Conservation (phyloP, 2,329 filamentous ascomycete species). For the Sporothrix pallida region DNA sequence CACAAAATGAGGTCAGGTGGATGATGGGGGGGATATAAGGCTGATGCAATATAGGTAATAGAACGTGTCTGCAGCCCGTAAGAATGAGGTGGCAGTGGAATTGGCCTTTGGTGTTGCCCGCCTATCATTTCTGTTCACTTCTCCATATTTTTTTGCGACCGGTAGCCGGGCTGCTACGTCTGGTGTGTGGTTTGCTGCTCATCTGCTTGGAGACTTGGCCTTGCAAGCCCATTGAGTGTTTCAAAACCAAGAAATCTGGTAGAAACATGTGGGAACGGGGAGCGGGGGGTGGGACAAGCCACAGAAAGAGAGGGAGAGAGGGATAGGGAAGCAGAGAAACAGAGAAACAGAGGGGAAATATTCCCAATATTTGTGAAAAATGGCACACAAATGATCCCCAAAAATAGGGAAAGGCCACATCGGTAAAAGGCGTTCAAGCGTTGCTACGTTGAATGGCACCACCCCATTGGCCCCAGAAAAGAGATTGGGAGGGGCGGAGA, state of each 20-base stretch:
- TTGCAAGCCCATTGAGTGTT: constrained; percentile 14
- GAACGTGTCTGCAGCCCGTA: constrained; percentile 8
- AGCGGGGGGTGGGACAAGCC: constrained; percentile 8
- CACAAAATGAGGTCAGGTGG: constrained; percentile 1
- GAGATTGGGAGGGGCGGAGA: constrained; percentile 28
- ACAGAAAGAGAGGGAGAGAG: background rate
- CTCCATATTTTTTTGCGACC: no score
- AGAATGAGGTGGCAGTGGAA: constrained; percentile 25
- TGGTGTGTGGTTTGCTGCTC: background rate
- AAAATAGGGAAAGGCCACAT: constrained; percentile 19
- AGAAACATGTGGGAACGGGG: constrained; percentile 3
- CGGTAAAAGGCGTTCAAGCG: constrained; percentile 12
- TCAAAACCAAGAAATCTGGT: constrained; percentile 23
- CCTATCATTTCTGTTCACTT: background rate
- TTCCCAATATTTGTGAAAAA: no score
- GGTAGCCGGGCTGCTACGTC: background rate
- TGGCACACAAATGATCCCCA: no score
- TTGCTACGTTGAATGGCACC: constrained; percentile 27
- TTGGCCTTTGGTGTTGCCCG: background rate
- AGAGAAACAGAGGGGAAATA: background rate
- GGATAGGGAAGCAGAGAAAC: background rate
- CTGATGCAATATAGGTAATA: constrained; percentile 26
- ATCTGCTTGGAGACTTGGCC: background rate
- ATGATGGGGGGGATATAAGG: constrained; percentile 21
- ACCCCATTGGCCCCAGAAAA: constrained; percentile 22